Percentiles rank a stretch among this genome's conserved stretches.
phyloP scores from a whole-genome alignment of 768 basidiomycete species.

The Tulasnella sp. region DNA sequence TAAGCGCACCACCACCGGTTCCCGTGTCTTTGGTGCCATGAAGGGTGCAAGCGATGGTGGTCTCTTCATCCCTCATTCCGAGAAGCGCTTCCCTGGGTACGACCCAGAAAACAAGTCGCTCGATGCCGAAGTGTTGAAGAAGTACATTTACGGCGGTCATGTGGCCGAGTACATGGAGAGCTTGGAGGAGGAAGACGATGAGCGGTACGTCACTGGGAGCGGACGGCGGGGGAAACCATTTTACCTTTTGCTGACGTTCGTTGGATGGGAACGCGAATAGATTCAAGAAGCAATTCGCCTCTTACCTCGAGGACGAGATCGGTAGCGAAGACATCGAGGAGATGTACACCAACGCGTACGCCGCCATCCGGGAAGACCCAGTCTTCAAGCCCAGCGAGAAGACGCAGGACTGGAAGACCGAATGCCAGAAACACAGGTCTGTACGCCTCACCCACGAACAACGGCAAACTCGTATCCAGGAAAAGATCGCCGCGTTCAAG shows the following conservation, averaged over 20 bases:
- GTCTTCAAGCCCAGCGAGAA: slow-evolving; percentile 86
- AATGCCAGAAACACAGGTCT: slow-evolving; percentile 66
- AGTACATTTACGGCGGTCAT: slow-evolving; percentile 97
- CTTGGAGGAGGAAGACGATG: slow-evolving; percentile 98
- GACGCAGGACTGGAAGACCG: slow-evolving; percentile 86
- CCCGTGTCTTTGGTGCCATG: slow-evolving; percentile 96
- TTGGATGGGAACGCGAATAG: slow-evolving; percentile 41
- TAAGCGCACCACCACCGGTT: slow-evolving; percentile 95
- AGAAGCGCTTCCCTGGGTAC: slow-evolving; percentile 97
- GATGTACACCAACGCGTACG: slow-evolving; percentile 87
- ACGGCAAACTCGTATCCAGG: slow-evolving; percentile 74
- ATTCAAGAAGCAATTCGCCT: slow-evolving; percentile 96
- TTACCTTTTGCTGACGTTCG: neutral
- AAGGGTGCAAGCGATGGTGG: slow-evolving; percentile 99
- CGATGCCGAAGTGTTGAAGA: slow-evolving; percentile 90
- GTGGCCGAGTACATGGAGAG: slow-evolving; percentile 99
- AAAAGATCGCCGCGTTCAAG: slow-evolving; percentile 89
- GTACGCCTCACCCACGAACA: slow-evolving; percentile 68
- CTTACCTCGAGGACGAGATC: slow-evolving; percentile 91
- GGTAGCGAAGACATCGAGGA: slow-evolving; percentile 97
- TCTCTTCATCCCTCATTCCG: slow-evolving; percentile 95
- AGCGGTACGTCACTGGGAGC: slow-evolving; percentile 56
- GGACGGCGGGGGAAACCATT: slow-evolving; percentile 27
- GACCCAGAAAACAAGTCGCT: slow-evolving; percentile 90
- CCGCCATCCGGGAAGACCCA: slow-evolving; percentile 94